A percentile compares a stretch with the other conserved stretches of the same genome.
phyloP scores from a whole-genome alignment of 169 alveolate genomes.

The Plasmodium fragile region DNA sequence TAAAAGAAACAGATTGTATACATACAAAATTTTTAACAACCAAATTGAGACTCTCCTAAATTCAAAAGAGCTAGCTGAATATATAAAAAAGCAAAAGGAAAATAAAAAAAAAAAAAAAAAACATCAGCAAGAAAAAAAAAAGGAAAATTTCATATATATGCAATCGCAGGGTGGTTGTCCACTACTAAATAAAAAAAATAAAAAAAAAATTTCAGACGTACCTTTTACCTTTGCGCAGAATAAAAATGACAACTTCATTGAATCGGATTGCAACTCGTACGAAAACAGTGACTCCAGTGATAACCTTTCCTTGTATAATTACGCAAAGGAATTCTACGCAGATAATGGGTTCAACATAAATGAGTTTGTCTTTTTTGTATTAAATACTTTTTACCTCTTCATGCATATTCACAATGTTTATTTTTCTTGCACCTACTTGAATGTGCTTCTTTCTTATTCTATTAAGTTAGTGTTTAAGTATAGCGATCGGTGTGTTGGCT shows the following conservation, averaged over 20 bases:
- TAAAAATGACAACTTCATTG: constrained; percentile 14
- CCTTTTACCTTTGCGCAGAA: constrained; percentile 8
- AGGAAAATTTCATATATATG: constrained; percentile 30
- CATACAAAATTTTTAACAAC: constrained; percentile 43
- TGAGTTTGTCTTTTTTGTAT: constrained; percentile 33
- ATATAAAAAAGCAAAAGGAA: constrained; percentile 52
- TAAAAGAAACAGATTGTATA: constrained; percentile 55
- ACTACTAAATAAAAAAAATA: constrained; percentile 19
- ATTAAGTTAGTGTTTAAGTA: constrained; percentile 41
- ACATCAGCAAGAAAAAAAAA: constrained; percentile 17
- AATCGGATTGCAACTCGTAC: constrained; percentile 46
- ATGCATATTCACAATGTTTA: constrained; percentile 50
- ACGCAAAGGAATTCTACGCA: constrained; percentile 17
- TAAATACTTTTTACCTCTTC: constrained; percentile 24
- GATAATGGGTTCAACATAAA: constrained; percentile 17
- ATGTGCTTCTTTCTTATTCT: constrained; percentile 28
- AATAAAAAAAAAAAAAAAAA: constrained; percentile 16
- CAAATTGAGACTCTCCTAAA: constrained; percentile 49
- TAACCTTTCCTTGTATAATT: constrained; percentile 24
- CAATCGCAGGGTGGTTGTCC: background rate
- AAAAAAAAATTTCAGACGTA: background rate
- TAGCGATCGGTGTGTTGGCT: background rate
- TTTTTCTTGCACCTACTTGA: constrained; percentile 50
- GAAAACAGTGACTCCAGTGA: constrained; percentile 67
- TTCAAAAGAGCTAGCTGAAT: constrained; percentile 42